Evolutionary conservation across 1,284 basidiomycete species (phyloP).

Genomic region (Trichosporon sp.): DNA sequence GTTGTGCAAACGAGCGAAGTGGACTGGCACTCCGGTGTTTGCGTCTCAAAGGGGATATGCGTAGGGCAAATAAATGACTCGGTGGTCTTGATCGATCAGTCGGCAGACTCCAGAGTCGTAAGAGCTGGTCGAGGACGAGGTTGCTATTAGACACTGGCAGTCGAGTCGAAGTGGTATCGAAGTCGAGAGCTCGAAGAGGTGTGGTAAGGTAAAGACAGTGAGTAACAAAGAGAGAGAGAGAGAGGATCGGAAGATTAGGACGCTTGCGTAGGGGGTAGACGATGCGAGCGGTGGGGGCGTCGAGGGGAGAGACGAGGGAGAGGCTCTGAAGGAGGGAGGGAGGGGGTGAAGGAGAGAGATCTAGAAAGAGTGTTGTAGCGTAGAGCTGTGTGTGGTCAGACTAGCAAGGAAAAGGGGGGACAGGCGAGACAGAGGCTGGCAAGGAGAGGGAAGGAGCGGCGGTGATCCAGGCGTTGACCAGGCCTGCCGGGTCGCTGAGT

Average conservation of each 20-base stretch:
- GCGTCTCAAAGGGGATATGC: background rate
- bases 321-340: background rate
- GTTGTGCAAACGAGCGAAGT: background rate
- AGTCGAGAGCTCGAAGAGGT: background rate
- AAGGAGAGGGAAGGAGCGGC: background rate
- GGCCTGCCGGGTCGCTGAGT: background rate
- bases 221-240: background rate
- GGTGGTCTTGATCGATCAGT: background rate
- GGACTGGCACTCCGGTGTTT: background rate
- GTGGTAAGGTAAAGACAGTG: conserved; percentile 1
- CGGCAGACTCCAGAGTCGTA: background rate
- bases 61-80: background rate
- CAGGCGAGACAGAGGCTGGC: background rate
- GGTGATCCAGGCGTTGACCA: background rate
- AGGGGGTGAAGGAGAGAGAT: background rate
- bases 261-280: background rate
- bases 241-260: background rate
- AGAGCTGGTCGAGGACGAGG: background rate
- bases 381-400: background rate
- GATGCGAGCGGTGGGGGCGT: background rate
- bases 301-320: background rate
- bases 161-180: background rate
- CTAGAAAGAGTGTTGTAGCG: background rate
- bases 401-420: background rate
- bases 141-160: background rate